Conservation (phyloP, 1,139 yeast species). For the Schwanniomyces etchellsii region DNA sequence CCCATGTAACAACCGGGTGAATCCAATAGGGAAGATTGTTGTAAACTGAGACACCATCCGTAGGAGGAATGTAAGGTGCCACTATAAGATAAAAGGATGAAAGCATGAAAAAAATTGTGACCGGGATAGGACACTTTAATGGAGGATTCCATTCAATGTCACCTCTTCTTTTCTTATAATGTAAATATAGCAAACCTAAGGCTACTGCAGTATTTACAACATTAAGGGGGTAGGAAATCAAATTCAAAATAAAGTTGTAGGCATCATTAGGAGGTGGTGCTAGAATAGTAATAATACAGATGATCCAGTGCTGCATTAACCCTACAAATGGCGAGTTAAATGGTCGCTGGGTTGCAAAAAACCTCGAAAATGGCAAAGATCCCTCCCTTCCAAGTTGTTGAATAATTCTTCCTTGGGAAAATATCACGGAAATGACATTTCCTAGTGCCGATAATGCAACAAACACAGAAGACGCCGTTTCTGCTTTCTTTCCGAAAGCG, state of each 20-base stretch:
- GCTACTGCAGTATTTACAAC: conserved; percentile 45
- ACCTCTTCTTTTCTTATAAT: conserved; percentile 48
- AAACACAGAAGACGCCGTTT: conserved; percentile 43
- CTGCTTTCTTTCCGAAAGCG: conserved; percentile 42
- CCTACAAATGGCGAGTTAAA: conserved; percentile 48
- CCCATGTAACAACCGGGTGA: conserved; percentile 82
- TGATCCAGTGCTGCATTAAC: conserved; percentile 54
- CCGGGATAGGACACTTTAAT: conserved; percentile 60
- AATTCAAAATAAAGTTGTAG: conserved; percentile 42
- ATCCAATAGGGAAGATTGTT: conserved; percentile 66
- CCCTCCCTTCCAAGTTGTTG: conserved; percentile 49
- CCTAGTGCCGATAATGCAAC: conserved; percentile 48
- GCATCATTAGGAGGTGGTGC: conserved; percentile 51
- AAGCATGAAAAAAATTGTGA: conserved; percentile 58
- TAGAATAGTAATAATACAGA: conserved; percentile 40
- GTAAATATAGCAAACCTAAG: conserved; percentile 35
- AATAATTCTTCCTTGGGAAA: conserved; percentile 45
- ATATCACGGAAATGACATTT: conserved; percentile 43
- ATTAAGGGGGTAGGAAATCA: conserved; percentile 46
- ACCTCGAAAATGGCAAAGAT: conserved; percentile 39
- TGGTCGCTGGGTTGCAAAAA: conserved; percentile 40
- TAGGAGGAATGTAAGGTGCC: conserved; percentile 82
- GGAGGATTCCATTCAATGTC: conserved; percentile 68
- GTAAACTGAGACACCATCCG: conserved; percentile 61
- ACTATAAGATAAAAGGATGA: conserved; percentile 66